Conservation (phyloP, 2,329 filamentous ascomycete species). For the Pseudogymnoascus sp. region DNA sequence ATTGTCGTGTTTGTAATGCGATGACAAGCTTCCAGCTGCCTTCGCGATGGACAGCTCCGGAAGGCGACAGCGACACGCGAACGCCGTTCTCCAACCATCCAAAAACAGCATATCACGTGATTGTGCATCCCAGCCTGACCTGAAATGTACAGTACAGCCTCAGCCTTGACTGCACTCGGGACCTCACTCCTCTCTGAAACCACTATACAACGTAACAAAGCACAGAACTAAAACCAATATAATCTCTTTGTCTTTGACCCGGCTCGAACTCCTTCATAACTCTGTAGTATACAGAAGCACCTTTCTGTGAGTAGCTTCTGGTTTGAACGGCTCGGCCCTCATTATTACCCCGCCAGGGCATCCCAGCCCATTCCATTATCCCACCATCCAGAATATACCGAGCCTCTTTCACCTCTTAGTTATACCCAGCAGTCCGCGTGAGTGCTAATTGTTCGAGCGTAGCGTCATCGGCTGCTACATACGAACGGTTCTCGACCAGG, state of each 20-base stretch:
- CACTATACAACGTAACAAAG: neutral
- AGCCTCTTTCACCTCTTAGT: neutral
- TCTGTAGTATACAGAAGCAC: neutral
- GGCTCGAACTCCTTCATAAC: neutral
- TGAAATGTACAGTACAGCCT: neutral
- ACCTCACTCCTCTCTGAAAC: neutral
- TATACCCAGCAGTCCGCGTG: neutral
- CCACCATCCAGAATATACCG: neutral
- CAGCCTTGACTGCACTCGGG: neutral
- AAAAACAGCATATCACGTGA: neutral
- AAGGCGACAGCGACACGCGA: constrained; percentile 22
- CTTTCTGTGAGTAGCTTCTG: constrained; percentile 1
- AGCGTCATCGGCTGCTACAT: neutral
- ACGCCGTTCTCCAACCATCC: neutral
- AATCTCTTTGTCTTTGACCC: constrained; percentile 1
- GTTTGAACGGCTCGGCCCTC: neutral
- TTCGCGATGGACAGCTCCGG: constrained; percentile 18
- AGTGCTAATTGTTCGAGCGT: neutral
- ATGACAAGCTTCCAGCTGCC: constrained; percentile 13
- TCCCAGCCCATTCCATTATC: neutral
- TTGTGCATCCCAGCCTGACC: constrained; percentile 1
- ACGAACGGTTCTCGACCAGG: neutral
- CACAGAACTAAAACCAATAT: neutral
- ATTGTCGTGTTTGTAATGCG: constrained; percentile 19
- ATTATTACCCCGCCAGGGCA: constrained; percentile 7